Evolutionary conservation across 2,329 filamentous ascomycete genomes (phyloP).

Genomic region (Trichoderma oligosporum): DNA sequence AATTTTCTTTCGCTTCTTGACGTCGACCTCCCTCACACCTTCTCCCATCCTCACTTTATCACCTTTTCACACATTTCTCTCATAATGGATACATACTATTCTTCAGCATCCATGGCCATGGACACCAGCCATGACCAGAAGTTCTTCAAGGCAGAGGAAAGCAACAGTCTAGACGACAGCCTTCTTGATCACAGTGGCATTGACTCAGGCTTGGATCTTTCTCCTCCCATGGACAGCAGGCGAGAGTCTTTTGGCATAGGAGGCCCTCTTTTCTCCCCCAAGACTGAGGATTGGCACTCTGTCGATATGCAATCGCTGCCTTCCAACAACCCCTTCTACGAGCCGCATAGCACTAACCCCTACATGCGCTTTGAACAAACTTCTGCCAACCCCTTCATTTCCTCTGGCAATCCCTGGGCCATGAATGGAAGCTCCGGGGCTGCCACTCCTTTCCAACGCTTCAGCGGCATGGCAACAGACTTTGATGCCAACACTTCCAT

Average conservation of each 20-base stretch:
- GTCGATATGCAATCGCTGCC: slow-evolving; percentile 62
- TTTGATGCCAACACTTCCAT: slow-evolving; percentile 52
- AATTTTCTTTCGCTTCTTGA: slow-evolving; percentile 4
- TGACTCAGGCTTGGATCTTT: slow-evolving; percentile 61
- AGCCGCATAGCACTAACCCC: slow-evolving; percentile 54
- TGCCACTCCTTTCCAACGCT: slow-evolving; percentile 69
- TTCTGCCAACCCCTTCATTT: slow-evolving; percentile 41
- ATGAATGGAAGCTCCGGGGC: slow-evolving; percentile 64
- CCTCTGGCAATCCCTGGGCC: slow-evolving; percentile 54
- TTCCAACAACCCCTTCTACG: slow-evolving; percentile 61
- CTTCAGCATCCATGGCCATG: slow-evolving; percentile 48
- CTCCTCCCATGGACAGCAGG: slow-evolving; percentile 60
- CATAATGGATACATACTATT: slow-evolving; percentile 43
- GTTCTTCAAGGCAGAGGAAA: slow-evolving; percentile 59
- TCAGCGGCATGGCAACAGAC: slow-evolving; percentile 53
- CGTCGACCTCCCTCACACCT: slow-evolving; percentile 1
- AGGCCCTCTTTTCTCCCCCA: slow-evolving; percentile 58
- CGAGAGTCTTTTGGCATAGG: slow-evolving; percentile 60
- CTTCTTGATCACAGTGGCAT: slow-evolving; percentile 57
- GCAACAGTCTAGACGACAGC: slow-evolving; percentile 58
- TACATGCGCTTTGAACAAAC: slow-evolving; percentile 59
- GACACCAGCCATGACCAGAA: slow-evolving; percentile 53
- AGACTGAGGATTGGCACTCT: slow-evolving; percentile 60
- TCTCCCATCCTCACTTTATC: slow-evolving; percentile 3
- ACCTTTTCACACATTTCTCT: slow-evolving; percentile 1